A percentile compares a stretch with the other conserved stretches of the same genome.
Conservation (phyloP, 1,284 basidiomycete genomes). For the Lentinula novae-zelandiae region DNA sequence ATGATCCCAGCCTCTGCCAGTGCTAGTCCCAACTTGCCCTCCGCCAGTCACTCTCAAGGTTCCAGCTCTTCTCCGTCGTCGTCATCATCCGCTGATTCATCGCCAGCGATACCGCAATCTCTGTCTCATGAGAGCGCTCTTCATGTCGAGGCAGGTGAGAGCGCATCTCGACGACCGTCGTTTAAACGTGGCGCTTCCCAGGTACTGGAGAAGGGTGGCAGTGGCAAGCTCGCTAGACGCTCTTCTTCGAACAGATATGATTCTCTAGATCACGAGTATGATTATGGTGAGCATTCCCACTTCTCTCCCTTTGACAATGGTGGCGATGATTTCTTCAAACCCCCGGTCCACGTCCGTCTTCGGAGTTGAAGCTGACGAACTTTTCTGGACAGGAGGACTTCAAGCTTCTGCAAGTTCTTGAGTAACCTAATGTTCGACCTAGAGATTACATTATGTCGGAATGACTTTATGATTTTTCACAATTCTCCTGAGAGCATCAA, state of each 20-base stretch:
- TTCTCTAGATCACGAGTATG: background rate
- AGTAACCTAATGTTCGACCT: background rate
- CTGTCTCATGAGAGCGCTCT: background rate
- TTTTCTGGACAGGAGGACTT: background rate
- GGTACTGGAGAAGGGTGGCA: slow-evolving; percentile 52
- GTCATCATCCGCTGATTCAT: slow-evolving; percentile 2
- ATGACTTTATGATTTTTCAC: background rate
- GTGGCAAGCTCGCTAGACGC: background rate
- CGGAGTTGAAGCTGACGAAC: background rate
- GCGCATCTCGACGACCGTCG: slow-evolving; percentile 34
- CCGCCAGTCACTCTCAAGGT: background rate
- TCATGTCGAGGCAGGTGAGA: slow-evolving; percentile 17
- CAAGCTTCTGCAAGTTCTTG: background rate
- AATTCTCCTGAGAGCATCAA: background rate
- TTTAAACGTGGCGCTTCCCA: slow-evolving; percentile 73
- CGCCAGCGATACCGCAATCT: background rate
- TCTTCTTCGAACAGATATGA: background rate
- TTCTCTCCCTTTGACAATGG: background rate
- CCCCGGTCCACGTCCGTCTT: background rate
- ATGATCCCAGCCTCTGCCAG: background rate
- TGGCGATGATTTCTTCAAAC: background rate
- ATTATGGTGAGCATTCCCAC: background rate
- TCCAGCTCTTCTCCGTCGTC: background rate
- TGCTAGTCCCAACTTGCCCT: background rate
- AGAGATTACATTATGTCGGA: background rate